A percentile compares a stretch with the other conserved stretches of the same genome.
Conservation (phyloP, 2,329 filamentous ascomycete species). For the Talaromyces sp. region DNA sequence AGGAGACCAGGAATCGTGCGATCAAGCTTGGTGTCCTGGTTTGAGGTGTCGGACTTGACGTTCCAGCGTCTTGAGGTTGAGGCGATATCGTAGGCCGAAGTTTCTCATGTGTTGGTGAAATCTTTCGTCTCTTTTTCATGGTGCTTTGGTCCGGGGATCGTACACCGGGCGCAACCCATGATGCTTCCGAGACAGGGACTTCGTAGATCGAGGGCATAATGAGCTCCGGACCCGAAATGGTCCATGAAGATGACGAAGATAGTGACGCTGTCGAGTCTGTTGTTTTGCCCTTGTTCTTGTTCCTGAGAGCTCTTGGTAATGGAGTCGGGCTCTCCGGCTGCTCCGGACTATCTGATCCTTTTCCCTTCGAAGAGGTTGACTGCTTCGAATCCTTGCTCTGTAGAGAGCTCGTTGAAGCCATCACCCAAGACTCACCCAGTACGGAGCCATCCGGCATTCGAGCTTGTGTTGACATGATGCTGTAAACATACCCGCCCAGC, state of each 20-base stretch:
- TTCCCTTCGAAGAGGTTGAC: neutral
- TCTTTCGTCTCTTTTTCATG: slow-evolving; percentile 30
- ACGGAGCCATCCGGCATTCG: slow-evolving; percentile 21
- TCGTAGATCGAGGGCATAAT: slow-evolving; percentile 46
- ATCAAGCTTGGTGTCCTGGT: neutral
- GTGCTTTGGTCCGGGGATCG: slow-evolving; percentile 18
- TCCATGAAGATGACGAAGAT: slow-evolving; percentile 33
- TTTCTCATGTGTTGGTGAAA: slow-evolving; percentile 1
- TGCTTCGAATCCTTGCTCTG: slow-evolving; percentile 13
- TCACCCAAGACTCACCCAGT: slow-evolving; percentile 43
- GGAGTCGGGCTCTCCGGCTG: slow-evolving; percentile 15
- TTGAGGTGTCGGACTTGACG: slow-evolving; percentile 7
- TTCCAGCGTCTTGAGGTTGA: slow-evolving; percentile 8
- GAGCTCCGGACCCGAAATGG: slow-evolving; percentile 39
- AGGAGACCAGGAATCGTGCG: slow-evolving; percentile 5
- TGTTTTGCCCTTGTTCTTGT: slow-evolving; percentile 1
- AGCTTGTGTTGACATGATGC: slow-evolving; percentile 19
- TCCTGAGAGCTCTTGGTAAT: slow-evolving; percentile 5
- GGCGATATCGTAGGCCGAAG: neutral
- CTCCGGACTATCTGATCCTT: neutral
- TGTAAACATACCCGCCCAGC: slow-evolving; percentile 18
- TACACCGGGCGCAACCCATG: slow-evolving; percentile 35
- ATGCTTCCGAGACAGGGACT: slow-evolving; percentile 34
- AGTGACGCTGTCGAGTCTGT: slow-evolving; percentile 30
- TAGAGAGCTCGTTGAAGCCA: slow-evolving; percentile 27